Base-by-base conservation (phyloP, 768 basidiomycete genomes). In the Panus rudis region DNA sequence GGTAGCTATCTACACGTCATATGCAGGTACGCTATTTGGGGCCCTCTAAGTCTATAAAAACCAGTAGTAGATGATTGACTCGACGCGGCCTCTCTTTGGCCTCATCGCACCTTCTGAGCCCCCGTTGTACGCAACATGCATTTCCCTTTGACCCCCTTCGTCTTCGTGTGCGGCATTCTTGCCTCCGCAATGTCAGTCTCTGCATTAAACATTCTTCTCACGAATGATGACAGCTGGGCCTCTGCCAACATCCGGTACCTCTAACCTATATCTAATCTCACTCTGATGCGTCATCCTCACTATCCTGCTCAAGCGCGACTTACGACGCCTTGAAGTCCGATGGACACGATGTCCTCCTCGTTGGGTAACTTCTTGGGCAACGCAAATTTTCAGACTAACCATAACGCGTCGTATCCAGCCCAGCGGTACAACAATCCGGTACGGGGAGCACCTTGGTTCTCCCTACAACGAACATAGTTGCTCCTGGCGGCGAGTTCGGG, bases 211-310 rank as follows among this genome's bases (percentile, higher is more conserved):
- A 58, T 63, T 27, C 39, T 63, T 35, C 42, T 63, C 39, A 58
- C 55, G 13, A 63, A 63, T 42, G 61, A 63, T 39, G 61, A 63
- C 37, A 59, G 56, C 31, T 60, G 61, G 61, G 61, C 60, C n/a
- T 56, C 59, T 8, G 61, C 61, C 6, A 63, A 63, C 45, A 60
- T 63, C 28, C 53, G 61, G 59, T 58, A 37, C 10, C 50, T 32
- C 6, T 39, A 19, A n/a, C n/a, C n/a, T 19, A 16, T 37, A 25
- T 23, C 41, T 12, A 24, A 25, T 16, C 16, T n/a, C n/a, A n/a
- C n/a, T n/a, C n/a, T n/a, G n/a, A n/a, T n/a, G n/a, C n/a, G n/a
- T n/a, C 27, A 6, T 11, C 13, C 24, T 25, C 14, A 14, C 19
- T 14, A 10, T 27, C 16, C 10, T 2, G n/a, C 39, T 45, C n/a